phyloP scores from a whole-genome alignment of 1,284 basidiomycete genomes.

The Fistulinella staudtii region DNA sequence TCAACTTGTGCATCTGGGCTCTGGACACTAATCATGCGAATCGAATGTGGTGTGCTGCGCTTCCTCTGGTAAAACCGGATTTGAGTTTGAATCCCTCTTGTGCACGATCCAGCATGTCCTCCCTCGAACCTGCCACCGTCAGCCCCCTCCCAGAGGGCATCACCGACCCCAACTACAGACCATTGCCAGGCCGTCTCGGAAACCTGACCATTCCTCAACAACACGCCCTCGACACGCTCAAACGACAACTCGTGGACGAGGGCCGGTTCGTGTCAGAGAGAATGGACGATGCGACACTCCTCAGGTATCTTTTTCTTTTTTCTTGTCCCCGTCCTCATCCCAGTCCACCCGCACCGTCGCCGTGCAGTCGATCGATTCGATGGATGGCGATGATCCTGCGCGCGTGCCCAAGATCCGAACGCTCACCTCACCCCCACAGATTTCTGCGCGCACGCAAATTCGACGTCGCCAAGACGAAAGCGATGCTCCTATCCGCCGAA shows the following conservation, averaged over 20 bases:
- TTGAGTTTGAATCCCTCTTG: background rate
- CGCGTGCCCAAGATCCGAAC: background rate
- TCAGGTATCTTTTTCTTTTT: constrained; percentile 64
- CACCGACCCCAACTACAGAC: constrained; percentile 67
- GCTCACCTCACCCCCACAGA: constrained; percentile 33
- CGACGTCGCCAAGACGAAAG: constrained; percentile 77
- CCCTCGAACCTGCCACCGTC: constrained; percentile 36
- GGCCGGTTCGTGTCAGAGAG: constrained; percentile 61
- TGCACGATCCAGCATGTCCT: constrained; percentile 22
- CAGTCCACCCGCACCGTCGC: background rate
- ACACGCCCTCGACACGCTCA: constrained; percentile 70
- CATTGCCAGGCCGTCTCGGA: constrained; percentile 75
- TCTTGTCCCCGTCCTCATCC: background rate
- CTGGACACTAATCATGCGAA: constrained; percentile 35
- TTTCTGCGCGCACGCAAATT: constrained; percentile 95
- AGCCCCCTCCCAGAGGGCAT: constrained; percentile 57
- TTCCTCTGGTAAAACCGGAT: background rate
- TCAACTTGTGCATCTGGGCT: constrained; percentile 33
- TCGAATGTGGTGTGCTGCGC: background rate
- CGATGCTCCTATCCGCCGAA: constrained; percentile 82
- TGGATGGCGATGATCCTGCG: constrained; percentile 9
- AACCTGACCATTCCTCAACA: constrained; percentile 76
- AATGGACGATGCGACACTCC: constrained; percentile 78
- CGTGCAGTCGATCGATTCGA: constrained; percentile 5
- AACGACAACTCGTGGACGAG: constrained; percentile 62